A percentile compares a stretch with the other conserved stretches of the same genome.
These are phyloP conservation scores for Claviceps purpurea DNA, from an alignment of 2,329 filamentous ascomycete genomes.

Conservation along the genomic window DNA sequence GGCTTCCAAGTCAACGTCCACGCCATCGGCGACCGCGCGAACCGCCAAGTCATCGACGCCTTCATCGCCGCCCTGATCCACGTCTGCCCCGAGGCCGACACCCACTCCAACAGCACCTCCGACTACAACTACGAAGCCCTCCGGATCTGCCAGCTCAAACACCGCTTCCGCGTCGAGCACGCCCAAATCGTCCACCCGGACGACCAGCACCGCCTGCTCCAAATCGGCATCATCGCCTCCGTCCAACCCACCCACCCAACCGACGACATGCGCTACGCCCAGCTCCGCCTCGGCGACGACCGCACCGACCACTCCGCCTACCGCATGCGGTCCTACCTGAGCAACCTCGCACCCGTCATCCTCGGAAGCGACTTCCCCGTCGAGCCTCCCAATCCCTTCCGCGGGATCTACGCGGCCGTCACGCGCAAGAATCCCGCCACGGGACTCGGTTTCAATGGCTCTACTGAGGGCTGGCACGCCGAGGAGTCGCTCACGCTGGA, in stretches of 20 bases:
- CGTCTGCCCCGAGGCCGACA: slow-evolving; percentile 30
- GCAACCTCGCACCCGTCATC: slow-evolving; percentile 29
- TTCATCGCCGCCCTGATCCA: slow-evolving; percentile 42
- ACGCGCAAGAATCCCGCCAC: slow-evolving; percentile 46
- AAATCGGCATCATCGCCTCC: slow-evolving; percentile 50
- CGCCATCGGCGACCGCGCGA: slow-evolving; percentile 58
- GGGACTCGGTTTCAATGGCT: slow-evolving; percentile 33
- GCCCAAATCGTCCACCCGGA: slow-evolving; percentile 54
- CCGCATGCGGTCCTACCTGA: slow-evolving; percentile 49
- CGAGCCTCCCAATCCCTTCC: slow-evolving; percentile 53
- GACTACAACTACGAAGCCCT: slow-evolving; percentile 16
- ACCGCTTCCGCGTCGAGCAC: slow-evolving; percentile 57
- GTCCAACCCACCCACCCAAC: slow-evolving; percentile 63
- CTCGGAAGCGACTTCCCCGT: slow-evolving; percentile 62
- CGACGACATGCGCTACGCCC: slow-evolving; percentile 56
- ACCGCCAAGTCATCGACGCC: slow-evolving; percentile 50
- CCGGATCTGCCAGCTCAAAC: slow-evolving; percentile 36
- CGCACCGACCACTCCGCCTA: slow-evolving; percentile 47
- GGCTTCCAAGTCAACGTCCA: slow-evolving; percentile 61
- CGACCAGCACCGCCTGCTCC: slow-evolving; percentile 46
- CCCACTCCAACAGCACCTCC: slow-evolving; percentile 16
- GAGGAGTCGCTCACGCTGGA: slow-evolving; percentile 45
- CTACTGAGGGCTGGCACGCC: slow-evolving; percentile 40
- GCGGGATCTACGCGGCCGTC: slow-evolving; percentile 56
- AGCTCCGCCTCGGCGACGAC: slow-evolving; percentile 40